phyloP scores from a whole-genome alignment of 2,329 filamentous ascomycete genomes.

The Akanthomyces dipterigenus region DNA sequence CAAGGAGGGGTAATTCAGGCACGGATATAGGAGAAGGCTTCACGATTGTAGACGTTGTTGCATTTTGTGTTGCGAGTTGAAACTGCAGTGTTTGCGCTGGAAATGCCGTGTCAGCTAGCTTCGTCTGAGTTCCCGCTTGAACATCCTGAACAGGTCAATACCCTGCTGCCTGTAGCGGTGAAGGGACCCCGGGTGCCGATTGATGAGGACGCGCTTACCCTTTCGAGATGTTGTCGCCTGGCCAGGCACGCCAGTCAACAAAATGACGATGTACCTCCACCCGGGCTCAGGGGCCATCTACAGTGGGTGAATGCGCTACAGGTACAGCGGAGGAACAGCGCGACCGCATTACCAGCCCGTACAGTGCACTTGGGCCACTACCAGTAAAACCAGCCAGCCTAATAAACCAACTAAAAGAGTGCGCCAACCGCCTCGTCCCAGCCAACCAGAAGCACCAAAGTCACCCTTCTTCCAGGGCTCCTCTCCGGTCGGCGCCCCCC shows the following conservation, averaged over 20 bases:
- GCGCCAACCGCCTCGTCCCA: not conserved
- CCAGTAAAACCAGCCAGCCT: not conserved
- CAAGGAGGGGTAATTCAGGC: not conserved
- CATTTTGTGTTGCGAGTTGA: not conserved
- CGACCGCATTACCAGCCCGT: not conserved
- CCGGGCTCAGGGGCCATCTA: not conserved
- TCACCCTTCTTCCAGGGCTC: not conserved
- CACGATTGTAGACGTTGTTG: not conserved
- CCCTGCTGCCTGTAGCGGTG: constrained; percentile 4
- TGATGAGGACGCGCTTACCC: constrained; percentile 4
- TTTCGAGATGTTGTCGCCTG: not conserved
- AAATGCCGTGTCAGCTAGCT: not conserved
- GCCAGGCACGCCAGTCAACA: constrained; percentile 4
- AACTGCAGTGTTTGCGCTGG: not conserved
- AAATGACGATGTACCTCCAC: not conserved
- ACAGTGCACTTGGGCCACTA: not conserved
- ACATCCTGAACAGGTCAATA: not conserved
- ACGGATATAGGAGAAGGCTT: no score
- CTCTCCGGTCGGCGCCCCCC: constrained; percentile 18
- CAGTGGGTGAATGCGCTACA: not conserved
- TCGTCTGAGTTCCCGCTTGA: not conserved
- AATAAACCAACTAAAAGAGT: not conserved
- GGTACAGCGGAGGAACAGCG: not conserved
- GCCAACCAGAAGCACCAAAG: constrained; percentile 2
- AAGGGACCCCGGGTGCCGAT: no score